These are phyloP conservation scores for Trypanosoma theileri DNA, from an alignment of 208 protist species.

Conservation along the genomic window DNA sequence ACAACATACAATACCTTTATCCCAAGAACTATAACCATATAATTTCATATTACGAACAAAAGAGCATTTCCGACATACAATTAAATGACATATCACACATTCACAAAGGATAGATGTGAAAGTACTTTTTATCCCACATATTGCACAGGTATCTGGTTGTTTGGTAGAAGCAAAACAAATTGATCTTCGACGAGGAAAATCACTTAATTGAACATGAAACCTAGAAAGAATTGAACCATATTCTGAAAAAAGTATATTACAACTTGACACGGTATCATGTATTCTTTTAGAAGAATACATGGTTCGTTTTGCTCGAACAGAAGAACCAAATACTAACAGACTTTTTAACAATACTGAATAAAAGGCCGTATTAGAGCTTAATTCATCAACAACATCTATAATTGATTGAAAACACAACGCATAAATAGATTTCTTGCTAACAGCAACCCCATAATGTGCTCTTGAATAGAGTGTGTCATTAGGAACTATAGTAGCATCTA, in stretches of 20 bases:
- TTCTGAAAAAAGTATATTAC: conserved; percentile 27
- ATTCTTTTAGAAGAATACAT: conserved; percentile 2
- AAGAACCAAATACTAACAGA: conserved; percentile 23
- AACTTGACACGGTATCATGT: conserved; percentile 8
- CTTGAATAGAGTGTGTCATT: conserved; percentile 18
- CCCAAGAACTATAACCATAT: conserved; percentile 16
- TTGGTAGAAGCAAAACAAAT: not conserved
- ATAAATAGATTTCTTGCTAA: conserved; percentile 13
- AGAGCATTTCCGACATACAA: conserved; percentile 24
- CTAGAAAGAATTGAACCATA: conserved; percentile 27
- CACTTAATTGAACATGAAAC: conserved; percentile 19
- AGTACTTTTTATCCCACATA: conserved; percentile 14
- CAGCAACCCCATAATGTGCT: conserved; percentile 22
- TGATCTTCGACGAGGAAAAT: not conserved
- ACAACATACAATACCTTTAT: conserved; percentile 20
- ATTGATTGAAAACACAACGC: conserved; percentile 19
- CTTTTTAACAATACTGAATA: conserved; percentile 17
- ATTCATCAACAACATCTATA: conserved; percentile 29
- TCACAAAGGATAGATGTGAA: conserved; percentile 5
- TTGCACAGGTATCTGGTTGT: not conserved
- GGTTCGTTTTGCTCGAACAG: conserved; percentile 15
- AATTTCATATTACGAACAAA: conserved; percentile 13
- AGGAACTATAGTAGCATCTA: conserved; percentile 16
- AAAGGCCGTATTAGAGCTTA: conserved; percentile 24
- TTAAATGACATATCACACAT: conserved; percentile 11